A percentile compares a stretch with the other conserved stretches of the same genome.
Evolutionary conservation across 1,284 basidiomycete species (phyloP).

Genomic region (Trametes hirsuta): DNA sequence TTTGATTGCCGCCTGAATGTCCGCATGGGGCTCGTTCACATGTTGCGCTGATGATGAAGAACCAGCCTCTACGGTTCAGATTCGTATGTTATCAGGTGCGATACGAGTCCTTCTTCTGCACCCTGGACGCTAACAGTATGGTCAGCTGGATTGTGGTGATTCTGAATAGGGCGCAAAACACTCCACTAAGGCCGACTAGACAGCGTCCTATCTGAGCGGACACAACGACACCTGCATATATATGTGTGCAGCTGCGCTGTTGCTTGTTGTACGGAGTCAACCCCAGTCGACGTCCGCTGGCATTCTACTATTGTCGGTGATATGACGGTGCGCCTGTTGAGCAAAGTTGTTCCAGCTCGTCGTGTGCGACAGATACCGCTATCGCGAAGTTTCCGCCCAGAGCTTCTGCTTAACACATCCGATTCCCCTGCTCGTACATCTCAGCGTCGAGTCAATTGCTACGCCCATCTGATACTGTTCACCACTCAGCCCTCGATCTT

Average conservation of each 20-base stretch:
- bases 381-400: slow-evolving; percentile 14
- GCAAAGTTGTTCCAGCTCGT: background rate
- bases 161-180: too few relatives aligned
- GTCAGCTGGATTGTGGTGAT: background rate
- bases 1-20: slow-evolving; percentile 12
- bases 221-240: background rate
- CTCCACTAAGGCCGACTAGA: background rate
- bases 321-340: background rate
- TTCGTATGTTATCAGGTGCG: slow-evolving; percentile 11
- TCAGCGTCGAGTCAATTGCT: background rate
- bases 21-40: slow-evolving; percentile 13
- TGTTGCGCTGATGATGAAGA: slow-evolving; percentile 10
- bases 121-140: background rate
- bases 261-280: background rate
- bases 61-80: background rate
- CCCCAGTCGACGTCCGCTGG: too few relatives aligned
- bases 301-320: too few relatives aligned
- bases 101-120: slow-evolving; percentile 3
- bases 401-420: background rate
- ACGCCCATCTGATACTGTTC: background rate
- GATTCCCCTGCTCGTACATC: background rate
- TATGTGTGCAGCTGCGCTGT: background rate
- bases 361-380: slow-evolving; percentile 11
- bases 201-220: background rate
- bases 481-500: background rate